phyloP scores from a whole-genome alignment of 345 rosid species.

The Syzygium grande region DNA sequence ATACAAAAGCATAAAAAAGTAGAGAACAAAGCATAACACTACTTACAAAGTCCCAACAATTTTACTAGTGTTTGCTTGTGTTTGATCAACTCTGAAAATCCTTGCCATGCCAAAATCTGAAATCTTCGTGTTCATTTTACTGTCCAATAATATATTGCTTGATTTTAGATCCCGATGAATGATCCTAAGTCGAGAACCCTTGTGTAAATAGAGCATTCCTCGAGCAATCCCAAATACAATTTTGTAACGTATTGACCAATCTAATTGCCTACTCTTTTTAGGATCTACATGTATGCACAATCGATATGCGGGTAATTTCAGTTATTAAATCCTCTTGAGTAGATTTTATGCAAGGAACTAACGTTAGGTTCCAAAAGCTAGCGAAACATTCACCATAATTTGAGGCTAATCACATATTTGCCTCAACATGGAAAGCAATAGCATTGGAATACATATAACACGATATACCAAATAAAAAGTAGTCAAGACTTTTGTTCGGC shows the following conservation, averaged over 20 bases:
- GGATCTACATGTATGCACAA: rapidly evolving
- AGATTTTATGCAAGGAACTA: too few species aligned
- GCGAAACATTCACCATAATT: too few species aligned
- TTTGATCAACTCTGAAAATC: too few species aligned
- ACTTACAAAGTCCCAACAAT: too few species aligned
- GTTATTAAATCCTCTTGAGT: too few species aligned
- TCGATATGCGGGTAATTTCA: too few species aligned
- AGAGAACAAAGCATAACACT: too few species aligned
- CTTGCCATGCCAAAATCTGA: too few species aligned
- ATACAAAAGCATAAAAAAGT: neutral
- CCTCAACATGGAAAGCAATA: neutral
- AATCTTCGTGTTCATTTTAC: too few species aligned
- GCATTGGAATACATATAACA: neutral
- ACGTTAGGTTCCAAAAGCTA: too few species aligned
- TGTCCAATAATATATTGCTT: neutral
- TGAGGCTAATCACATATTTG: too few species aligned
- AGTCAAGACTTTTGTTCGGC: neutral
- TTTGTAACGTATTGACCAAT: constrained; percentile 13
- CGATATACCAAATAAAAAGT: constrained; percentile 1
- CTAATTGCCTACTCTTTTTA: neutral
- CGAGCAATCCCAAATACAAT: neutral
- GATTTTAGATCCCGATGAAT: neutral
- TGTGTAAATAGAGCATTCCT: neutral
- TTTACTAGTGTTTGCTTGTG: too few species aligned
- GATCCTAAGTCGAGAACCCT: neutral